Percentiles rank a stretch among this genome's conserved stretches.
These are phyloP conservation scores for Microbotryomycetes sp. DNA, from an alignment of 1,284 basidiomycete species.

Conservation along the genomic window DNA sequence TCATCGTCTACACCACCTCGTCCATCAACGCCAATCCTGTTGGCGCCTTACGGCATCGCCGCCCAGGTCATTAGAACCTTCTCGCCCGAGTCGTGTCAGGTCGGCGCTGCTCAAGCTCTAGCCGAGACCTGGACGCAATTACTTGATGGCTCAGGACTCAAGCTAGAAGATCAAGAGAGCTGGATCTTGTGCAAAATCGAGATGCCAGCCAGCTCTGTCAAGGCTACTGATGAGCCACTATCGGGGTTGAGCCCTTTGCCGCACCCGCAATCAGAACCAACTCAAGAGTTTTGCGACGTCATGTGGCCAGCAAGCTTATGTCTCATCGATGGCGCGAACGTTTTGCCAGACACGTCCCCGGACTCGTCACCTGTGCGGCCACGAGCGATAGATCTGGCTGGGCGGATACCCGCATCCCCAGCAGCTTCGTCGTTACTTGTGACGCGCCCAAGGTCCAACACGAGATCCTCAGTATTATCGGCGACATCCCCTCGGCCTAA, in stretches of 20 bases:
- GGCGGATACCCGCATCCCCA: not conserved
- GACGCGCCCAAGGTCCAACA: not conserved
- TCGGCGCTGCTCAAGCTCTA: not conserved
- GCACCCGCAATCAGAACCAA: not conserved
- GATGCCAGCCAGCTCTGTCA: not conserved
- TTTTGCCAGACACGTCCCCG: conserved; percentile 6
- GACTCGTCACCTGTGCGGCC: not conserved
- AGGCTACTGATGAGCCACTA: not conserved
- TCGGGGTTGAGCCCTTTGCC: not conserved
- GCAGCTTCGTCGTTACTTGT: not conserved
- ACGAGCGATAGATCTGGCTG: not conserved
- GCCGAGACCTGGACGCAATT: conserved; percentile 9
- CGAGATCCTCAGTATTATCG: not conserved
- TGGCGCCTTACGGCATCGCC: conserved; percentile 15
- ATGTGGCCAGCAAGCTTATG: conserved; percentile 24
- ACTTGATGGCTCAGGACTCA: conserved; percentile 1
- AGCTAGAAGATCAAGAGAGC: not conserved
- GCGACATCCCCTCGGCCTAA: not conserved
- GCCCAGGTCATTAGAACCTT: conserved; percentile 8
- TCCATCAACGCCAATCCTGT: conserved; percentile 3
- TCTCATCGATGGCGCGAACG: conserved; percentile 19
- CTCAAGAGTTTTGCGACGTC: not conserved
- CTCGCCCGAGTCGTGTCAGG: not conserved
- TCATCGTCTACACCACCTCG: not conserved
- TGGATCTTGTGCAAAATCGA: conserved; percentile 24